phyloP scores from a whole-genome alignment of 1,284 basidiomycete genomes.

The Exobasidium cylindrosporum region DNA sequence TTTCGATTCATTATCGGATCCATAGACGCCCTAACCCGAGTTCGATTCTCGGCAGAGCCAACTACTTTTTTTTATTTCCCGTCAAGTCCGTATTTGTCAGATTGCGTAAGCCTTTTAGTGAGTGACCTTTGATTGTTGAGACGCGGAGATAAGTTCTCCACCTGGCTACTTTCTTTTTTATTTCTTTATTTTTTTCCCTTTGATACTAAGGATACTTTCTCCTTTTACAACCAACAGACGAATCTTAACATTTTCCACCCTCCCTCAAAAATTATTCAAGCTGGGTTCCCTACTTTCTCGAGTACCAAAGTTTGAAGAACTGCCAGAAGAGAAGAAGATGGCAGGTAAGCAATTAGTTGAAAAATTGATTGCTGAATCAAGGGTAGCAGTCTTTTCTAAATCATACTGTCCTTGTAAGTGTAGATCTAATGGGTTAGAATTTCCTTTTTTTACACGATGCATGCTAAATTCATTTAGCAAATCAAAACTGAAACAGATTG shows the following conservation, averaged over 20 bases:
- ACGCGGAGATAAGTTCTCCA: too few relatives aligned
- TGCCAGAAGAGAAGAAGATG: slow-evolving; percentile 3
- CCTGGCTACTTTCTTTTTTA: too few relatives aligned
- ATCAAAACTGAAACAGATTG: too few relatives aligned
- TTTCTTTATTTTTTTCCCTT: too few relatives aligned
- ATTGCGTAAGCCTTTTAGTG: too few relatives aligned
- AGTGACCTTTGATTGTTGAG: too few relatives aligned
- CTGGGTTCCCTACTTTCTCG: slow-evolving; percentile 1
- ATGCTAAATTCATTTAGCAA: background rate
- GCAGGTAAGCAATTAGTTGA: slow-evolving; percentile 1
- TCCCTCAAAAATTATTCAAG: background rate
- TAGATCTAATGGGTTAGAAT: too few relatives aligned
- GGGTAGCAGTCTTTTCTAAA: slow-evolving; percentile 2
- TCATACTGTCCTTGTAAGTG: slow-evolving; percentile 7
- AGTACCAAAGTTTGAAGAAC: background rate
- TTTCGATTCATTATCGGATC: background rate
- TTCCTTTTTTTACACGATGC: background rate
- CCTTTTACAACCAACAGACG: too few relatives aligned
- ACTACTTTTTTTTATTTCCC: background rate
- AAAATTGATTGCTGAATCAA: background rate
- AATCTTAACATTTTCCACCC: background rate
- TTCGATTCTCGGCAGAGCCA: slow-evolving; percentile 1
- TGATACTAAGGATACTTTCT: too few relatives aligned
- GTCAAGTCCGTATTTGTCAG: background rate
- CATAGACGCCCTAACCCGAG: background rate